Evolutionary conservation across 345 rosid species (phyloP), one percentile per base, ranked within the genome.

Genomic region (Brassica incana): DNA sequence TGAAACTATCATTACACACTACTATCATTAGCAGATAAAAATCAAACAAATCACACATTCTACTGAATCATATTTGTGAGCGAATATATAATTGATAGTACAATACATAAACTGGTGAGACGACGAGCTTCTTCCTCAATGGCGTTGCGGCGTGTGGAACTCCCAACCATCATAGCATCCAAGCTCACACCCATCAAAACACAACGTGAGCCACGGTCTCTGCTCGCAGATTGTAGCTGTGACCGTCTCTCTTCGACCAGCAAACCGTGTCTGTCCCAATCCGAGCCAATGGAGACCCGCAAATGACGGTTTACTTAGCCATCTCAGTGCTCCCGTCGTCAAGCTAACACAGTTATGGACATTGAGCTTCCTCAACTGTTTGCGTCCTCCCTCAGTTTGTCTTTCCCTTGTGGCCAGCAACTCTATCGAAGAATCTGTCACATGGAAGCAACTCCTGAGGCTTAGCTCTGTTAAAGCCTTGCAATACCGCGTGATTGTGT

Each of bases 141-240:
- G 75, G 20, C 74, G 59, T 75, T 73, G 68, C 43, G 77, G 87
- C 27, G 77, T 66, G 80, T 88, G 95, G 65, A 77, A 84, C 32
- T 85, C 85, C 95, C 92, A 90, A 67, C 91, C 90, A 81, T 86
- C 90, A 74, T 70, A 82, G 77, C 89, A 91, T 77, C 92, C 91
- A 78, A 89, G 86, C 84, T 89, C 93, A 71, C 96, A 91, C 59
- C 93, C 92, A 75, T 81, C 86, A 11, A 78, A 74, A 58, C 96
- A 89, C 60, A 91, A 2, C 1, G 92, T 88, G 65, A 91, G 78
- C 91, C 89, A 89, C 32, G 90, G 90, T 12, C 90, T 81, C 52
- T 86, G 84, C 62, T 58, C 30, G 2, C 70, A 65, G 23, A 86
- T 75, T 35, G 69, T 77, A 11, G 67, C 40, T 7, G 82, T 78